Conservation (phyloP, 495 filamentous ascomycete genomes). For the Xanthoparmelia taractica region DNA sequence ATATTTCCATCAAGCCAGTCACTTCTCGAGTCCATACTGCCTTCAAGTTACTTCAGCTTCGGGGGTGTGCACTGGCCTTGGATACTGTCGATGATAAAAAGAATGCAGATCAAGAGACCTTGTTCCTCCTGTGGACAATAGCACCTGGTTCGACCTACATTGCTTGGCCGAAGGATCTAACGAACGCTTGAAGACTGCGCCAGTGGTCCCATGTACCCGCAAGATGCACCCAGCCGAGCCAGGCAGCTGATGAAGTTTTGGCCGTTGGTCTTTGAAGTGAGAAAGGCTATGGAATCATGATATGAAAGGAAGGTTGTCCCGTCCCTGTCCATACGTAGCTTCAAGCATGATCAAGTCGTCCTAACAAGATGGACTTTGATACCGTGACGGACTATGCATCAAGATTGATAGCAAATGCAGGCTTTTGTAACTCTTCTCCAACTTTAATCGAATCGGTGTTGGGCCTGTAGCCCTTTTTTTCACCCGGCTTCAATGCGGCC, state of each 20-base stretch:
- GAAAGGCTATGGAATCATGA: not conserved
- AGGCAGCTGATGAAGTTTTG: not conserved
- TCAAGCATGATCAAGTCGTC: not conserved
- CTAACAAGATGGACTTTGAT: not conserved
- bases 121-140: too few relatives aligned
- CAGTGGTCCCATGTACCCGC: not conserved
- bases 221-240: not conserved
- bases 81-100: too few relatives aligned
- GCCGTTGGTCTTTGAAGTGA: not conserved
- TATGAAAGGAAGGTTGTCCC: not conserved
- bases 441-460: not conserved
- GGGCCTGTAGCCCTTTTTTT: not conserved
- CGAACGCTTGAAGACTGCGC: too few relatives aligned
- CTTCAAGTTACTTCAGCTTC: too few relatives aligned
- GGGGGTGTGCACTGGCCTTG: too few relatives aligned
- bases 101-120: too few relatives aligned
- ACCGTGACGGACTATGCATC: not conserved
- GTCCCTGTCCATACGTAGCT: not conserved
- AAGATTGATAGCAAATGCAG: not conserved
- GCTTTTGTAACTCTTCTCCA: not conserved
- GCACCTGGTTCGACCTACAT: too few relatives aligned
- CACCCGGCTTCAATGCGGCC: not conserved
- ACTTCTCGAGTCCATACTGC: too few relatives aligned
- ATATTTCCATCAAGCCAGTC: too few relatives aligned
- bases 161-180: too few relatives aligned